Percentiles rank a stretch among this genome's conserved stretches.
Conservation (phyloP, 164 flowering plant genomes). For the Berberis vulgaris region DNA sequence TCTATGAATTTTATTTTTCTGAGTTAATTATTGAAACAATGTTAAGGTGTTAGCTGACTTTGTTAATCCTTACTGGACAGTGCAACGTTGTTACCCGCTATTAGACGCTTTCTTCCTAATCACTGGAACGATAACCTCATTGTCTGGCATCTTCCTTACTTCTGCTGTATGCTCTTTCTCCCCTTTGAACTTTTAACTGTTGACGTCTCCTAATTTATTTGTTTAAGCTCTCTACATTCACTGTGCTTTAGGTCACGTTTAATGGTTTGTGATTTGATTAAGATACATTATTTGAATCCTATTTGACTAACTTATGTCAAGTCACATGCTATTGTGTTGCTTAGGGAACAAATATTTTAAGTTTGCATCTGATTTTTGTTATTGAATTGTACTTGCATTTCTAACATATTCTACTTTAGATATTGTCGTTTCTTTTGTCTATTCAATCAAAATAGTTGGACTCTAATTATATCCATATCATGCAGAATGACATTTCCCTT, state of each 20-base stretch:
- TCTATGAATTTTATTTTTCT: not conserved
- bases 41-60: not conserved
- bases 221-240: too few species aligned
- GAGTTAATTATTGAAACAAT: not conserved
- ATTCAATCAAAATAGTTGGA: conserved; percentile 7
- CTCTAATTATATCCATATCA: conserved; percentile 16
- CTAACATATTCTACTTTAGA: too few species aligned
- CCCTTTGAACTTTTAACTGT: not conserved
- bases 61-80: conserved; percentile 24
- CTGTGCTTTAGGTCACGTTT: too few species aligned
- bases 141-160: conserved; percentile 70
- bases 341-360: too few species aligned
- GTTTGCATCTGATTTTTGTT: too few species aligned
- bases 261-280: too few species aligned
- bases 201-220: not conserved
- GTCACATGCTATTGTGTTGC: too few species aligned
- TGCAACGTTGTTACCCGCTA: conserved; percentile 82
- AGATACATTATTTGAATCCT: too few species aligned
- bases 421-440: not conserved
- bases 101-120: conserved; percentile 60
- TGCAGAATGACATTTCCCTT: conserved; percentile 35
- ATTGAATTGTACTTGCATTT: too few species aligned
- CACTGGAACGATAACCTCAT: conserved; percentile 76
- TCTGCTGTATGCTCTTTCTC: conserved; percentile 46
- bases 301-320: too few species aligned